Percentiles rank a stretch among this genome's conserved stretches.
Evolutionary conservation across 306 rosid genomes (phyloP).

Genomic region (Oemleria cerasiformis): DNA sequence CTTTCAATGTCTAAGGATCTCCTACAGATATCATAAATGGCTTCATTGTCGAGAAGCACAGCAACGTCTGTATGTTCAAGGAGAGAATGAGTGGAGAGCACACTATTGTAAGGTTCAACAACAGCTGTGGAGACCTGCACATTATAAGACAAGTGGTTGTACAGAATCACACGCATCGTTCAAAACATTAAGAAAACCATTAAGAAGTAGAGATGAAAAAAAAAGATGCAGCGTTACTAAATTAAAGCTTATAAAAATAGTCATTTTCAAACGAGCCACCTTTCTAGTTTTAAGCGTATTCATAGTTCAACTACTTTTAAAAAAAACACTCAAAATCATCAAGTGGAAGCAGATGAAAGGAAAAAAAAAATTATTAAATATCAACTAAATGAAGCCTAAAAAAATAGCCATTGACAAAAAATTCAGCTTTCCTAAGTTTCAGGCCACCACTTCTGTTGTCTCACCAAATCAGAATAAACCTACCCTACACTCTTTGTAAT

Average conservation of each 20-base stretch:
- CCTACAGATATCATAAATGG: constrained; percentile 74
- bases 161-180: not conserved
- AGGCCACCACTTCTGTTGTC: not conserved
- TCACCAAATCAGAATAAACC: not conserved
- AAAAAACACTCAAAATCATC: too few relatives aligned
- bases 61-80: constrained; percentile 73
- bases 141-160: not conserved
- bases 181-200: not conserved
- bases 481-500: not conserved
- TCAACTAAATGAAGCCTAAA: too few relatives aligned
- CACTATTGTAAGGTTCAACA: constrained; percentile 81
- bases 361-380: too few relatives aligned
- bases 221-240: not conserved
- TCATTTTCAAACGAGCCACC: too few relatives aligned
- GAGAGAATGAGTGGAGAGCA: constrained; percentile 64
- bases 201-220: not conserved
- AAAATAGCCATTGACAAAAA: too few relatives aligned
- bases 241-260: too few relatives aligned
- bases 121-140: constrained; percentile 77
- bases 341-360: too few relatives aligned
- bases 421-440: not conserved
- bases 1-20: constrained; percentile 71
- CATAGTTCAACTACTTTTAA: too few relatives aligned
- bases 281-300: too few relatives aligned
- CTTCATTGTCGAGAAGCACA: constrained; percentile 77